Conservation (phyloP, 345 rosid species). For the Psidium guajava region DNA sequence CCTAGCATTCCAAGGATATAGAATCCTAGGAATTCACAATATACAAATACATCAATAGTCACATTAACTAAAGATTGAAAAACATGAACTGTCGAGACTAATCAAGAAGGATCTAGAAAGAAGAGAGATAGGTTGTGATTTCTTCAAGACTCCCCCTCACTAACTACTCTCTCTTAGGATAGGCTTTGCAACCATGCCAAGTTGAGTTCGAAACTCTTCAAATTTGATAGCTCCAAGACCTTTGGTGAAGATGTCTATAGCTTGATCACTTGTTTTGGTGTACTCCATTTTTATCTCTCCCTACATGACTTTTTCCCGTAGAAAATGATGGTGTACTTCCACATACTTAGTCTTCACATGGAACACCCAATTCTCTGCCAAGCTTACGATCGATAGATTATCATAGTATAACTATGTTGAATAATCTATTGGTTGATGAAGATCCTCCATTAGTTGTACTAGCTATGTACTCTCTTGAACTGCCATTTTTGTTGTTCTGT, state of each 20-base stretch:
- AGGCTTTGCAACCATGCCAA: neutral
- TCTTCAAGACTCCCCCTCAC: neutral
- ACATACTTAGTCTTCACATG: constrained; percentile 1
- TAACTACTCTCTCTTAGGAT: neutral
- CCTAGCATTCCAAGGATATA: too few relatives aligned
- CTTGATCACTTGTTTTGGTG: neutral
- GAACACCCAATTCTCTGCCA: neutral
- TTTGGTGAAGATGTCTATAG: neutral
- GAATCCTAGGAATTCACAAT: too few relatives aligned
- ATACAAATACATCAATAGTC: too few relatives aligned
- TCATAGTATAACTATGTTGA: too few relatives aligned
- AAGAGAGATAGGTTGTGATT: neutral
- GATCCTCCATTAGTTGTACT: neutral
- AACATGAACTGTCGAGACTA: too few relatives aligned
- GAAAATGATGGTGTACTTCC: neutral
- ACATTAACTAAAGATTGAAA: too few relatives aligned
- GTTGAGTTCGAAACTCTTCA: neutral
- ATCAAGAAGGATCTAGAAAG: neutral
- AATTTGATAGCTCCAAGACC: neutral
- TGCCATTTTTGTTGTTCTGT: neutral
- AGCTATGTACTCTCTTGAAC: neutral
- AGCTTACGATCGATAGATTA: too few relatives aligned
- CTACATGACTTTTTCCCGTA: neutral
- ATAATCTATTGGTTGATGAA: neutral
- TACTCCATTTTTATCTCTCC: neutral